A percentile compares a stretch with the other conserved stretches of the same genome.
Evolutionary conservation across 495 filamentous ascomycete species (phyloP).

Genomic region (Mycothermus thermophilus): DNA sequence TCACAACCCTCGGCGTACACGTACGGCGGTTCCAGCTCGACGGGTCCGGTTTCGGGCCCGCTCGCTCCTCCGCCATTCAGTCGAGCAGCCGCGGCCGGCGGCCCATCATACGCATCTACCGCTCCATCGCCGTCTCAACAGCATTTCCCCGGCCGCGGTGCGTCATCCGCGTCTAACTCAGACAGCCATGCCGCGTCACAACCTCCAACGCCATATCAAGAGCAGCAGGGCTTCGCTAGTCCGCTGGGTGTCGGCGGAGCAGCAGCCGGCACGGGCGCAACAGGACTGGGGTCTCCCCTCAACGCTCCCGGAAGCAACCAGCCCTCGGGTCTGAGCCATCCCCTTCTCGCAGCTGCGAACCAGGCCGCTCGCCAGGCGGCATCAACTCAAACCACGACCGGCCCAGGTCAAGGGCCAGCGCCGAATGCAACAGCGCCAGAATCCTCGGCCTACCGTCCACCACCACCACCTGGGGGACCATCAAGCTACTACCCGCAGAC

Average conservation of each 20-base stretch:
- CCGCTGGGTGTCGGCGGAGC: conserved; percentile 17
- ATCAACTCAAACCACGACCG: too few species aligned
- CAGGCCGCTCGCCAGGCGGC: too few species aligned
- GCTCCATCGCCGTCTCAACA: conserved; percentile 8
- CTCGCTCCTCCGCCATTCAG: conserved; percentile 13
- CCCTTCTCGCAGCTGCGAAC: too few species aligned
- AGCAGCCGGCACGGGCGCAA: conserved; percentile 9
- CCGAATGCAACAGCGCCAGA: conserved; percentile 2
- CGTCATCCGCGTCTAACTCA: conserved; percentile 22
- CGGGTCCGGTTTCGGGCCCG: conserved; percentile 11
- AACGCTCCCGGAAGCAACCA: conserved; percentile 11
- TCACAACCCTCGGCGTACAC: conserved; percentile 34
- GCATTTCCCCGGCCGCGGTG: conserved; percentile 16
- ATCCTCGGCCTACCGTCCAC: conserved; percentile 48
- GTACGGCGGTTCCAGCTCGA: conserved; percentile 39
- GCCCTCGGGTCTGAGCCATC: conserved; percentile 10
- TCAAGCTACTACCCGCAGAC: conserved; percentile 41
- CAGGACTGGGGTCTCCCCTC: conserved; percentile 12
- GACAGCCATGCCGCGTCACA: conserved; percentile 13
- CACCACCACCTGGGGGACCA: conserved; percentile 45
- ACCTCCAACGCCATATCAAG: conserved; percentile 22
- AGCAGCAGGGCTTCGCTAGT: conserved; percentile 20
- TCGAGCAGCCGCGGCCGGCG: too few species aligned
- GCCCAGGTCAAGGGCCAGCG: too few species aligned
- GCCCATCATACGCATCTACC: conserved; percentile 5